phyloP scores from a whole-genome alignment of 2,329 filamentous ascomycete species.

The Stachybotrys echinatus region DNA sequence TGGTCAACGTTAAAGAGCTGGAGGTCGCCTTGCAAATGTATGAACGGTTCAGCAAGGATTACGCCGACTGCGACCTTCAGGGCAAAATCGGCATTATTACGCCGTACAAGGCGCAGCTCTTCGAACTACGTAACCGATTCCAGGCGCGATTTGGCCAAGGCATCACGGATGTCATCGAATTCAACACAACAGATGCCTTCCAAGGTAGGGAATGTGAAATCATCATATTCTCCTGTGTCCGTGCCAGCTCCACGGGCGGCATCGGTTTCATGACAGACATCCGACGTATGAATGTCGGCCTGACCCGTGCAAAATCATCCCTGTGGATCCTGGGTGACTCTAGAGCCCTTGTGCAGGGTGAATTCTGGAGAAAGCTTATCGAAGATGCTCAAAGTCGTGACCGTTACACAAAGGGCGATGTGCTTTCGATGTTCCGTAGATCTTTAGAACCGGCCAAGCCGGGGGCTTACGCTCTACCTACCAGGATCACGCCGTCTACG shows the following conservation, averaged over 20 bases:
- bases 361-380: constrained; percentile 87
- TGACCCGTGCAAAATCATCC: constrained; percentile 93
- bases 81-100: constrained; percentile 96
- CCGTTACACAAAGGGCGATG: constrained; percentile 67
- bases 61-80: constrained; percentile 58
- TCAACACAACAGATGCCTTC: constrained; percentile 98
- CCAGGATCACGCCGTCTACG: neutral
- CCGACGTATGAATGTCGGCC: constrained; percentile 96
- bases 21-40: constrained; percentile 84
- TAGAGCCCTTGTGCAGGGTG: constrained; percentile 74
- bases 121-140: constrained; percentile 74
- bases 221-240: constrained; percentile 98
- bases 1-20: constrained; percentile 84
- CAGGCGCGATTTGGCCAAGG: constrained; percentile 63
- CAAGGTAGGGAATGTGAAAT: constrained; percentile 95
- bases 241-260: constrained; percentile 84
- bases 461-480: constrained; percentile 11
- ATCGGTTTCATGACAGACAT: constrained; percentile 99
- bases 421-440: constrained; percentile 42
- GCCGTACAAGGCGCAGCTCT: constrained; percentile 91
- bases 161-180: constrained; percentile 79
- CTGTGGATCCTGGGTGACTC: constrained; percentile 96
- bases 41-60: constrained; percentile 71
- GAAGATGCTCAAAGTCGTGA: constrained; percentile 71
- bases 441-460: constrained; percentile 32